Conservation (phyloP, 306 rosid genomes). For the Sesbania bispinosa region DNA sequence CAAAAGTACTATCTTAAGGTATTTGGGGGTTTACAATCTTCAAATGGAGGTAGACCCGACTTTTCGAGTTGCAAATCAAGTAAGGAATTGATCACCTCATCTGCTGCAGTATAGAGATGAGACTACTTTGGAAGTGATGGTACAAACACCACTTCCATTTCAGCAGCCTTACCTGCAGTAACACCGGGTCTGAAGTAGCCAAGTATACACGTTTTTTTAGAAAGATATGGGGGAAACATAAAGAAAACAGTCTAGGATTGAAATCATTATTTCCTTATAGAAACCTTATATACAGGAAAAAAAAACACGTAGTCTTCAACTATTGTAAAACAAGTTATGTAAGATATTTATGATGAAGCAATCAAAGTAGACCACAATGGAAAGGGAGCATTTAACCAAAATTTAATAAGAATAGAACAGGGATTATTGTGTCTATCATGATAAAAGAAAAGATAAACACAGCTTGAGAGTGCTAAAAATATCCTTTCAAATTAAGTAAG, state of each 20-base stretch:
- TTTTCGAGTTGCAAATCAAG: no score
- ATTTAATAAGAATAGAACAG: neutral
- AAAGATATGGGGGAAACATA: neutral
- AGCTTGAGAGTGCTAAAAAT: neutral
- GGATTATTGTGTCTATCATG: neutral
- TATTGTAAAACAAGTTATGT: neutral
- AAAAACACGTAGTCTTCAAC: neutral
- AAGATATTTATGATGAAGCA: neutral
- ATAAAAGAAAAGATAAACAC: neutral
- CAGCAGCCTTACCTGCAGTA: constrained; percentile 70
- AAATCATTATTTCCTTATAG: neutral
- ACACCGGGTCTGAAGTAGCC: constrained; percentile 70
- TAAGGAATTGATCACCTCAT: no score
- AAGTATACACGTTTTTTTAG: constrained; percentile 16
- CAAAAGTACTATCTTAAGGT: constrained; percentile 27
- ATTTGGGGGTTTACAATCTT: no score
- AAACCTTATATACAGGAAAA: neutral
- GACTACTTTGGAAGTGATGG: no score
- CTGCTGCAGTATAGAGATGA: no score
- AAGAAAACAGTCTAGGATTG: no score
- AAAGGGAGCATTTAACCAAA: neutral
- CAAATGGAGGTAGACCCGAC: no score
- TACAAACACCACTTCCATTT: no score
- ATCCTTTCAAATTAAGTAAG: neutral
- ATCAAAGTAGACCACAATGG: neutral